These are phyloP conservation scores for Pestalotiopsis sp. DNA, from an alignment of 2,329 filamentous ascomycete genomes.

Conservation along the genomic window DNA sequence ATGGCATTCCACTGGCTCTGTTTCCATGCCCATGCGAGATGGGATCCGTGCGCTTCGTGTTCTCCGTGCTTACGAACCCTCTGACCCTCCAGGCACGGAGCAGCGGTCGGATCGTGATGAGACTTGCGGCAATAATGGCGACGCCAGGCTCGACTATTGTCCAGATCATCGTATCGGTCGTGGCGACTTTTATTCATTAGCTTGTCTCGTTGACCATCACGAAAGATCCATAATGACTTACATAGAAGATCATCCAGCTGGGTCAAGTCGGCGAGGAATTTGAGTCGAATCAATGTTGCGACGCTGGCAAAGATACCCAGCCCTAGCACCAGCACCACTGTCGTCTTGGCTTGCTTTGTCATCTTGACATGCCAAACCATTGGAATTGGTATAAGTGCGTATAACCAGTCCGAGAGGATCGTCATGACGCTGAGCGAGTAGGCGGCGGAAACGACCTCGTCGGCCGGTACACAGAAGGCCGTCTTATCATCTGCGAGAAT, in stretches of 20 bases:
- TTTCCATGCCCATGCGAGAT: conserved; percentile 28
- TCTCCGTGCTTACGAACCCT: conserved; percentile 47
- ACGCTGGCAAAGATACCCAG: conserved; percentile 57
- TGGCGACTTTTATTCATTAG: conserved; percentile 38
- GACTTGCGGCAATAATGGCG: conserved; percentile 55
- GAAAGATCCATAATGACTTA: conserved; percentile 30
- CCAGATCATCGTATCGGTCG: conserved; percentile 58
- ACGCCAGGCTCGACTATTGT: conserved; percentile 59
- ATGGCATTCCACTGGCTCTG: conserved; percentile 32
- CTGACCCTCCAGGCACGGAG: conserved; percentile 49
- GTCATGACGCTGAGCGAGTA: conserved; percentile 56
- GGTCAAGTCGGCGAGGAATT: conserved; percentile 47
- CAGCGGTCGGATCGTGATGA: conserved; percentile 57
- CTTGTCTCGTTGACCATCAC: background rate
- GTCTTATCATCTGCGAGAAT: conserved; percentile 35
- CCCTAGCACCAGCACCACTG: conserved; percentile 50
- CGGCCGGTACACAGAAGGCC: conserved; percentile 44
- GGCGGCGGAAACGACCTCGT: conserved; percentile 48
- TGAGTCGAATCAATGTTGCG: conserved; percentile 55
- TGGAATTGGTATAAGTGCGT: conserved; percentile 54
- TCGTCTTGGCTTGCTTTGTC: conserved; percentile 53
- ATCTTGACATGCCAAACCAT: conserved; percentile 59
- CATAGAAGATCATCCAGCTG: conserved; percentile 50
- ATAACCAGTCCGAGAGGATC: conserved; percentile 57
- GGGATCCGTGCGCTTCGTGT: conserved; percentile 31